A percentile compares a stretch with the other conserved stretches of the same genome.
phyloP scores from a whole-genome alignment of 805 yeast species.

The Ascoidea rubescens region DNA sequence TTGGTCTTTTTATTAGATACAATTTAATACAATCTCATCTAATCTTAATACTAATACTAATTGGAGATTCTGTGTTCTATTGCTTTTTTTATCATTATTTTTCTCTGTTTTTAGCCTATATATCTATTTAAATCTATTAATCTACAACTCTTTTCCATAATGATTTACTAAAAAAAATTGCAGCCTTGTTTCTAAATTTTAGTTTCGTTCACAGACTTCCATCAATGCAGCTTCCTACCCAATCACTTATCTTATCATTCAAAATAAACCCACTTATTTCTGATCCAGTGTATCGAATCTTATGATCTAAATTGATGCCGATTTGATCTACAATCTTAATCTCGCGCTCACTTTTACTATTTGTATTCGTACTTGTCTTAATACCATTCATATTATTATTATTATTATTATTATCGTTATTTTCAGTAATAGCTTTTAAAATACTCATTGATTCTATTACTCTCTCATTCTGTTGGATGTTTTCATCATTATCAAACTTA shows the following conservation, averaged over 20 bases:
- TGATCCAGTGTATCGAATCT: conserved; percentile 26
- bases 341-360: conserved; percentile 15
- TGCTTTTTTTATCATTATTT: no score
- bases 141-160: no score
- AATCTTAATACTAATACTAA: no score
- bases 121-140: no score
- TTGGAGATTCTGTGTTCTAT: no score
- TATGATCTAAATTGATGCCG: conserved; percentile 17
- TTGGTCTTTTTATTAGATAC: no score
- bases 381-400: conserved; percentile 28
- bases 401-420: conserved; percentile 28
- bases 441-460: conserved; percentile 7
- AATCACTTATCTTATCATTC: conserved; percentile 28
- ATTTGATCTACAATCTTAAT: conserved; percentile 21
- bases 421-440: conserved; percentile 18
- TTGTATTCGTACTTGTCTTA: neutral
- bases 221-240: conserved; percentile 32
- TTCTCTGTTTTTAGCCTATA: no score
- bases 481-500: neutral
- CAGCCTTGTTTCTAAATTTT: no score
- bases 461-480: conserved; percentile 4
- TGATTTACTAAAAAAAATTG: no score
- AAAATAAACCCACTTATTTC: conserved; percentile 29
- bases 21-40: no score
- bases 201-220: conserved; percentile 18